Evolutionary conservation across 345 rosid genomes (phyloP), one percentile per base, ranked within the genome.

Genomic region (Eucalyptus sp.): DNA sequence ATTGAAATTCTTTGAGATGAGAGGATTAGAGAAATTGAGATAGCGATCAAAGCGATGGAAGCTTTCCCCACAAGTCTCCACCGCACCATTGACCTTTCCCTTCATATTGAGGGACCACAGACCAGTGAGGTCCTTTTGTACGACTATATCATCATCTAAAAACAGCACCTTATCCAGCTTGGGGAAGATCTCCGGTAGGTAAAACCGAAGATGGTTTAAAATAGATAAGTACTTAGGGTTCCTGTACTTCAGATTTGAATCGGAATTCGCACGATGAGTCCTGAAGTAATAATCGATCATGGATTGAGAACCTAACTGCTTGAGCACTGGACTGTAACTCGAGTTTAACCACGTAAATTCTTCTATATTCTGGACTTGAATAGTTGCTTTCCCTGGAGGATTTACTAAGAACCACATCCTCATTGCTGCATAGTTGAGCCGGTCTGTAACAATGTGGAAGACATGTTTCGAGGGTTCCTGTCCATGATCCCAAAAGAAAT

Each of bases 21-120:
- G 95, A 87, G 99, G 99, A 94, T 98, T 94, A 87, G 99, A 97
- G 93, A 98, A 98, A 94, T 98, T 98, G 88, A 98, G 99, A 91
- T 98, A 98, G 31, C 98, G 95, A 93, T 98, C 99, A 90, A 96
- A 98, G 46, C 99, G 96, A 93, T 98, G 99, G 90, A 98, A 98
- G 92, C 93, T 98, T 93, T 97, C 98, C 89, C 98, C 96, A 91
- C 99, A 98, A 80, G 99, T 98, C 94, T 98, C 99, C n/a, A 98
- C 99, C 48, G 99, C 99, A 87, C 99, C 99, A 88, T 96, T 97
- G 85, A 98, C 99, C 66, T 95, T 98, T 86, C 99, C 99, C 92
- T 94, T 97, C 94, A 98, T 92, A 94, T 98, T 93, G 90, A 97
- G 90, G 86, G 96, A 95, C 99, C 99, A 98, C 88, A 98, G 95